Base-by-base conservation (phyloP, 305 asterid species). In the Fraxinus dipetala region DNA sequence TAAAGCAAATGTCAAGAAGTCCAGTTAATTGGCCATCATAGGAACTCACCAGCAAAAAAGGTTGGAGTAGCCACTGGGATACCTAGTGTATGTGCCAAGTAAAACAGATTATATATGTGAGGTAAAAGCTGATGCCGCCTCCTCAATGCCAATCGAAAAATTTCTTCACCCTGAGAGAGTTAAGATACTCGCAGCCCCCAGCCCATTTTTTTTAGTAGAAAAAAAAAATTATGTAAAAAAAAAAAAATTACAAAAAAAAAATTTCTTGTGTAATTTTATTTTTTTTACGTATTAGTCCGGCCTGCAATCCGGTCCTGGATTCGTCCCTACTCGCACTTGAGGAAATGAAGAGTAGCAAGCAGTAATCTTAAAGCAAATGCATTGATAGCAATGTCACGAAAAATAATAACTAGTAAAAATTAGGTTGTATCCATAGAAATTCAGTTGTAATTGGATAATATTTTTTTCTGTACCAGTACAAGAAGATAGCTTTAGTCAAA, bases 61-160 rank as follows among this genome's bases (percentile, higher is more conserved):
- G 92, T 86, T 36, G 98, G 99, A 80, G 93, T 82, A 72, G 92
- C 97, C 84, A 96, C 98, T 36, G 96, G 98, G 84, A 87, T 83
- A 70, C 99, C 99, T 83, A 76, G 87, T 20, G 89, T 93, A 84
- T 96, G 99, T 79, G 98, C 94, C 82, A 89, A 54, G 90, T 94
- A 96, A 86, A 94, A 94, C 84, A 96, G 91, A 43, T 98, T 90
- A 85, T 96, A 96, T 51, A 96, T 89, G 92, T 94, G 99, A 35
- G 95, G 94, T 80, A 96, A 82, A 85, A 96, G 91, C 78, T 94
- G 95, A 81, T 96, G 94, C 36, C 99, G 90, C 88, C 98, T 92
- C 91, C 84, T 90, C 83, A 96, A 83, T 80, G 99, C 98, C 83
- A 88, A 88, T 82, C 98, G 97, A 83, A 98, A 96, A 85, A 96